A percentile compares a stretch with the other conserved stretches of the same genome.
These are phyloP conservation scores for Nemania serpens DNA, from an alignment of 2,329 filamentous ascomycete species.

Conservation along the genomic window DNA sequence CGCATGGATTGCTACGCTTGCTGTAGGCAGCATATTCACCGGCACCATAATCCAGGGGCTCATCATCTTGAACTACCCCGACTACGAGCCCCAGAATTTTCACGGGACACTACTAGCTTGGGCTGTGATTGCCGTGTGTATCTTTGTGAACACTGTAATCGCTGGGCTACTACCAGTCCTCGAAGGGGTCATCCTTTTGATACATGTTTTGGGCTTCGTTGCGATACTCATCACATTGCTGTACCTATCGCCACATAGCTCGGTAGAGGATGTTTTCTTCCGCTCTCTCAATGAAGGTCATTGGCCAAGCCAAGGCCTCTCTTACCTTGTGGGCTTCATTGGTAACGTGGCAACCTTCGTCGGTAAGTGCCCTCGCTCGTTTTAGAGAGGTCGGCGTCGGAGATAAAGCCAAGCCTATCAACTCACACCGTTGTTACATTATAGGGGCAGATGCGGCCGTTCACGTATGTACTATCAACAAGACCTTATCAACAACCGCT, in stretches of 20 bases:
- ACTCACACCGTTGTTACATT: conserved; percentile 6
- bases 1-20: conserved; percentile 29
- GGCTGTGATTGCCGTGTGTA: conserved; percentile 24
- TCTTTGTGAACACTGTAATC: conserved; percentile 28
- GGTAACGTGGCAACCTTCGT: conserved; percentile 27
- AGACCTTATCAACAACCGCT: neutral
- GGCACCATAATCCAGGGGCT: conserved; percentile 30
- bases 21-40: conserved; percentile 24
- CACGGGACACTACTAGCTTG: conserved; percentile 27
- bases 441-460: conserved; percentile 30
- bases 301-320: conserved; percentile 29
- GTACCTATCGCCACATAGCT: conserved; percentile 24
- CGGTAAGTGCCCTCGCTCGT: conserved; percentile 22
- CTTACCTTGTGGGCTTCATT: conserved; percentile 29
- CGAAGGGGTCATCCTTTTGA: conserved; percentile 26
- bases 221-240: conserved; percentile 27
- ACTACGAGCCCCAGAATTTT: conserved; percentile 22
- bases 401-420: conserved; percentile 7
- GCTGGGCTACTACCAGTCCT: conserved; percentile 22
- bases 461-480: conserved; percentile 21
- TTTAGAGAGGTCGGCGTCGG: too few relatives aligned
- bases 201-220: conserved; percentile 30
- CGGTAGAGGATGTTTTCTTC: conserved; percentile 23
- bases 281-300: conserved; percentile 23
- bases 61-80: conserved; percentile 27